Conservation (phyloP, 345 rosid species). For the Noccaea caerulescens region DNA sequence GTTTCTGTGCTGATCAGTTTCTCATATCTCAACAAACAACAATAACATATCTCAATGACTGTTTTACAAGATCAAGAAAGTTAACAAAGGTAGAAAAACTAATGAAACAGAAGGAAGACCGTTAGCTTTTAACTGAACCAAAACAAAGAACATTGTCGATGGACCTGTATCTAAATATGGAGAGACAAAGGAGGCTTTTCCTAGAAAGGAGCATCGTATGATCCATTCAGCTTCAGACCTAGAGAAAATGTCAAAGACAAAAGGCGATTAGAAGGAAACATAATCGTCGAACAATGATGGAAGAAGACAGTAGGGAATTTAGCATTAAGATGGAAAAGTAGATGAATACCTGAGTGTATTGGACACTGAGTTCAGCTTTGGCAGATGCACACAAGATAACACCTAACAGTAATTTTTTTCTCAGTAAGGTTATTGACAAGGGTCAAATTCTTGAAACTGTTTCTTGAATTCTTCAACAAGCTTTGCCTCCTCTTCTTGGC, state of each 20-base stretch:
- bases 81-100: background rate
- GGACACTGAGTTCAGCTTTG: constrained; percentile 3
- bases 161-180: constrained; percentile 17
- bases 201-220: constrained; percentile 4
- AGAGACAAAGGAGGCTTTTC: background rate
- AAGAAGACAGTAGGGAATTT: background rate
- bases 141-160: background rate
- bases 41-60: background rate
- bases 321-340: background rate
- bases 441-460: constrained; percentile 70
- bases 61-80: constrained; percentile 1
- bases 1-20: constrained; percentile 10
- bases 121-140: constrained; percentile 18
- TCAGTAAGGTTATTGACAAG: constrained; percentile 46
- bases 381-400: constrained; percentile 17
- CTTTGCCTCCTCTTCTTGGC: constrained; percentile 74
- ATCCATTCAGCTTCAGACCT: constrained; percentile 30
- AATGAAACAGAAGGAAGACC: constrained; percentile 12
- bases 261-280: constrained; percentile 17
- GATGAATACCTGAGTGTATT: constrained; percentile 24
- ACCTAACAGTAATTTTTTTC: constrained; percentile 11
- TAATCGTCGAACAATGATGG: background rate
- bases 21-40: constrained; percentile 2
- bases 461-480: constrained; percentile 69
- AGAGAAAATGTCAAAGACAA: background rate